Evolutionary conservation across 495 filamentous ascomycete genomes (phyloP), one percentile per base, ranked within the genome.

Genomic region (Lasiosphaeriaceae sp.): DNA sequence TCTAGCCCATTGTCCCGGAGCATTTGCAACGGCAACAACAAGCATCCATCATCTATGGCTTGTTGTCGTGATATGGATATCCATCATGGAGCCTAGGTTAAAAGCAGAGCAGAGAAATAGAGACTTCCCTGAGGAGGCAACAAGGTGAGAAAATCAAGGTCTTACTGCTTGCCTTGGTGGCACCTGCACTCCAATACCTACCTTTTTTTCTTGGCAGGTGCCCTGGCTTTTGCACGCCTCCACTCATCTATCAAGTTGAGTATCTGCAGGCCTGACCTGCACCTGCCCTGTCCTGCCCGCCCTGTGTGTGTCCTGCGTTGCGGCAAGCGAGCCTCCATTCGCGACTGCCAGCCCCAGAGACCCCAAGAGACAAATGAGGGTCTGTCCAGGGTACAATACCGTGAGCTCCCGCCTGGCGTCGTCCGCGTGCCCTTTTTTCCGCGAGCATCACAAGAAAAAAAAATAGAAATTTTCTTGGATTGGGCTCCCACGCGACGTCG

Each of bases 141-240:
- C 4, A 31, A 9, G 4, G 3, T 9, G 1, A 45, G 35, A 56
- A 54, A 57, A 62, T 23, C 55, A 65, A 54, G 59, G 59, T 65
- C 56, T 62, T 17, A 43, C 39, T 46, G 55, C 23, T 47, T 55
- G 52, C 50, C 52, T 54, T 54, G 24, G 62, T 65, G 59, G 56
- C 59, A 65, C 61, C 61, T 54, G 56, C 61, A 62, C 50, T 41
- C 50, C 57, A 50, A 60, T 37, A 31, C 29, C 23, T n/a, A n/a
- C n/a, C n/a, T n/a, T n/a, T n/a, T n/a, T 29, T 44, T 55, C 50
- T 54, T 54, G 57, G 61, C 61, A 61, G 64, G 61, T 29, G 34
- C 4, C 14, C 5, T 7, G 8, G n/a, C 22, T 21, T 11, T 19
- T 46, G 37, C 11, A 17, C 22, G 11, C 19, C 41, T 34, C 41